Base-by-base conservation (phyloP, 2,329 filamentous ascomycete genomes). In the Cadophora malorum region DNA sequence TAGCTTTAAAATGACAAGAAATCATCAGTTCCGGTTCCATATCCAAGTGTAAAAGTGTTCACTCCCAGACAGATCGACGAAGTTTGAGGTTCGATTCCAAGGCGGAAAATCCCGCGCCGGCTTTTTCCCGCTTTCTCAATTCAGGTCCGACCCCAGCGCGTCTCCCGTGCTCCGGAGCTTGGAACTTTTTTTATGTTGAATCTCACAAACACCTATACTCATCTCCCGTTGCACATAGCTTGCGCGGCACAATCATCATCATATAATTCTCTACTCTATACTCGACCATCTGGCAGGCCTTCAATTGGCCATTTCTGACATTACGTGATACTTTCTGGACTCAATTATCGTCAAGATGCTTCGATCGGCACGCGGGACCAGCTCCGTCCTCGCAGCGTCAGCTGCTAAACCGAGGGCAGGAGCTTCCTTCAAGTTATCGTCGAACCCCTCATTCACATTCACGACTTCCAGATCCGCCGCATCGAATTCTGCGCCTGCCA, bases 361-460 rank as follows among this genome's bases (percentile, higher is more conserved):
- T 55, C 74, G 73, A 63, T 75, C 72, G 70, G 74, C 72, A 70
- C 67, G 70, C 65, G 65, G 66, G 52, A 41, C 33, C 28, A 71
- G 63, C 69, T 68, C 73, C 70, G 72, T 59, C 53, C 68, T 69
- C 59, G 69, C 66, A 69, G 68, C 66, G 64, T 73, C 74, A 73
- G 72, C 71, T 73, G 72, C 69, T 62, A 71, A 58, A 67, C 67
- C 73, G 67, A 71, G 69, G 64, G 66, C 71, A 65, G 67, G 67
- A 69, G 65, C 70, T 66, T 33, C 70, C 59, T 52, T 69, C 61
- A 23, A 60, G 28, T 41, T 59, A 52, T 63, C 38, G 41, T 45
- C 49, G 50, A 47, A 38, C 55, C 45, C 65, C 50, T 70, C 72
- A 49, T 69, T 45, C 33, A 45, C 56, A 45, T 49, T 49, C 45